Percentiles rank a stretch among this genome's conserved stretches.
Conservation (phyloP, 192 early-diverging fungal species). For the Entomortierella lignicola region DNA sequence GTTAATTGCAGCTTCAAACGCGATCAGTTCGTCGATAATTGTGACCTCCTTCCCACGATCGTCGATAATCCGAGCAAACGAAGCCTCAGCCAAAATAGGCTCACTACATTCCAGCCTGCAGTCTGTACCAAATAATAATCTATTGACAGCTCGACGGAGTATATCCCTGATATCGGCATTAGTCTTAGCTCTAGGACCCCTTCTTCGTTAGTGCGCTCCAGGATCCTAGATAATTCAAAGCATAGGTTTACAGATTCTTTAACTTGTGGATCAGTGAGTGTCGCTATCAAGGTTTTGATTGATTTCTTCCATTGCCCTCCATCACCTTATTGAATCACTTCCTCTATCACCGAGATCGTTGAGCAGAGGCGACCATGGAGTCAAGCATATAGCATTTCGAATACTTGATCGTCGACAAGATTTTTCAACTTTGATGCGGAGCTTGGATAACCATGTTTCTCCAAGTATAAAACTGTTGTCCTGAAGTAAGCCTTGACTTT, state of each 20-base stretch:
- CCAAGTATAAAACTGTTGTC: not conserved
- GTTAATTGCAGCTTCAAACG: not conserved
- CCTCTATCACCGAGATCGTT: not conserved
- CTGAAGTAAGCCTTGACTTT: not conserved
- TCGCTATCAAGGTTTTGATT: not conserved
- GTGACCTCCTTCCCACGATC: not conserved
- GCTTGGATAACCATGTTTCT: not conserved
- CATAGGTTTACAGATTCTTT: not conserved
- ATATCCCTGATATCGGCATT: conserved; percentile 1
- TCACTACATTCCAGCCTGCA: not conserved
- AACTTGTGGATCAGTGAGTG: not conserved
- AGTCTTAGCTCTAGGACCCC: not conserved
- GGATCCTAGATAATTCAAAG: not conserved
- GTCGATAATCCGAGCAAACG: not conserved
- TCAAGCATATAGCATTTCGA: not conserved
- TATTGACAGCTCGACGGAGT: not conserved
- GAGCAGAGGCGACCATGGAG: not conserved
- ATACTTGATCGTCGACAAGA: not conserved
- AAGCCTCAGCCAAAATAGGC: not conserved
- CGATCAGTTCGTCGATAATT: conserved; percentile 1
- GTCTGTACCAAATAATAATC: not conserved
- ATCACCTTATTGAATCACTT: not conserved
- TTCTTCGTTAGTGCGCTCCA: not conserved
- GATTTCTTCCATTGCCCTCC: not conserved
- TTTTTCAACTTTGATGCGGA: not conserved